phyloP scores from a whole-genome alignment of 768 basidiomycete species.

The Naganishia antarctica region DNA sequence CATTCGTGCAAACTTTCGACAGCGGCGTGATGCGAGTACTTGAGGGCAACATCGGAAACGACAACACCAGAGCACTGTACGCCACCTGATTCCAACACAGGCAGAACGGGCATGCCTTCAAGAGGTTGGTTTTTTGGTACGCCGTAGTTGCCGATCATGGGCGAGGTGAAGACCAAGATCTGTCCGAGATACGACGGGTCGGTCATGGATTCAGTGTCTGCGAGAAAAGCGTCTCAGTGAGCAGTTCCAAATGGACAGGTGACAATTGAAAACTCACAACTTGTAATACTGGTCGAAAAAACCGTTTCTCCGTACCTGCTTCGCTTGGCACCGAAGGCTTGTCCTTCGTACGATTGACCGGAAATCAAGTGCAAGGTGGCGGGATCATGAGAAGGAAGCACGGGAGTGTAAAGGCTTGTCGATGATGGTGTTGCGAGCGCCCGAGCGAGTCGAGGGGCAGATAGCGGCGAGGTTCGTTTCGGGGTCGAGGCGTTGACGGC shows the following conservation, averaged over 20 bases:
- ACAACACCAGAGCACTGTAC: constrained; percentile 90
- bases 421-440: constrained; percentile 38
- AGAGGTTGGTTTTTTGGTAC: constrained; percentile 68
- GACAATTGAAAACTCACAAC: constrained; percentile 59
- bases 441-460: constrained; percentile 26
- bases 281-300: constrained; percentile 97
- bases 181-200: constrained; percentile 98
- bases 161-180: constrained; percentile 96
- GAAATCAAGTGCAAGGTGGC: constrained; percentile 87
- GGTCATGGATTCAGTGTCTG: constrained; percentile 99
- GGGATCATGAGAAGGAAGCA: constrained; percentile 53
- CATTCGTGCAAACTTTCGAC: constrained; percentile 88
- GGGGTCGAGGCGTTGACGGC: neutral
- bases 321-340: constrained; percentile 78
- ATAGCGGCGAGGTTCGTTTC: neutral
- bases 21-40: constrained; percentile 88
- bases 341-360: constrained; percentile 85
- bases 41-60: constrained; percentile 89
- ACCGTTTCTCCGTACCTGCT: constrained; percentile 95
- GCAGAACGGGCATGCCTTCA: constrained; percentile 60
- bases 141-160: constrained; percentile 97
- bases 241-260: neutral
- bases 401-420: constrained; percentile 34
- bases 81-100: constrained; percentile 73
- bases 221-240: neutral